Percentiles rank a stretch among this genome's conserved stretches.
Evolutionary conservation across 1,139 yeast genomes (phyloP).

Genomic region (Hanseniaspora gamundiae): DNA sequence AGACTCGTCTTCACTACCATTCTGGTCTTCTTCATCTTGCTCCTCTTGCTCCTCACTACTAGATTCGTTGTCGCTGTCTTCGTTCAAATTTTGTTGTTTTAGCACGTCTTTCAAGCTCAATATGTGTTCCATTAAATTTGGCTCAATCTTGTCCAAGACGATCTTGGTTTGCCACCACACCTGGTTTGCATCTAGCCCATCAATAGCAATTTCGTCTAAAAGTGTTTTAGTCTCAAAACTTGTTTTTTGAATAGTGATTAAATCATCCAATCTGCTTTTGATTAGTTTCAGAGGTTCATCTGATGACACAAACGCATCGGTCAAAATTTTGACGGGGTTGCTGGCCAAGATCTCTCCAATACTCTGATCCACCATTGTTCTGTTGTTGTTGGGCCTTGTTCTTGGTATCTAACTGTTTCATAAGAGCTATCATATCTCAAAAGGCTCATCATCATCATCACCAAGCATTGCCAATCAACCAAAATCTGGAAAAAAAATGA

Average conservation of each 20-base stretch:
- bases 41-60: constrained; percentile 20
- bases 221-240: constrained; percentile 35
- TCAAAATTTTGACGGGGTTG: background rate
- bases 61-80: constrained; percentile 21
- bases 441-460: background rate
- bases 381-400: background rate
- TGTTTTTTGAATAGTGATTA: constrained; percentile 14
- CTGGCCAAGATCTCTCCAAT: background rate
- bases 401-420: background rate
- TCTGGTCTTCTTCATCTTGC: constrained; percentile 15
- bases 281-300: constrained; percentile 9
- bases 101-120: constrained; percentile 29
- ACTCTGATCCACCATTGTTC: background rate
- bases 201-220: constrained; percentile 69
- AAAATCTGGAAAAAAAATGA: background rate
- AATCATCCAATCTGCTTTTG: constrained; percentile 20
- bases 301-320: background rate
- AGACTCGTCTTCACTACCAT: constrained; percentile 7
- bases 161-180: constrained; percentile 90
- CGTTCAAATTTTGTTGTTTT: constrained; percentile 18
- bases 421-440: background rate
- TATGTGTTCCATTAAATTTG: constrained; percentile 38
- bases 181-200: constrained; percentile 82
- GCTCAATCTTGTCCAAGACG: constrained; percentile 61
- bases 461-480: background rate